Percentiles rank a stretch among this genome's conserved stretches.
These are phyloP conservation scores for Calonectria naviculata DNA, from an alignment of 2,329 filamentous ascomycete genomes.

Conservation along the genomic window DNA sequence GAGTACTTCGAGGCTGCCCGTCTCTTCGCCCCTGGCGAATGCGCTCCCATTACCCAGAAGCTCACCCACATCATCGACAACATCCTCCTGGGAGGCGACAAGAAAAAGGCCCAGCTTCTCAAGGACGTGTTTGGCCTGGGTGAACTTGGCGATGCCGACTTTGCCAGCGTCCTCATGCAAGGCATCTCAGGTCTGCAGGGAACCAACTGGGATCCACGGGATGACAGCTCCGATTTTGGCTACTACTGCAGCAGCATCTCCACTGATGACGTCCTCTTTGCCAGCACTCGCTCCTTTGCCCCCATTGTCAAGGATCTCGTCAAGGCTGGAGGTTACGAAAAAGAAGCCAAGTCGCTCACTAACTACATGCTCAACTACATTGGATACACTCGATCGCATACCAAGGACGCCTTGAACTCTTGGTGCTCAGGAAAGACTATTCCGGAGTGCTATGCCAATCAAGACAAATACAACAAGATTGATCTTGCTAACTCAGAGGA, in stretches of 20 bases:
- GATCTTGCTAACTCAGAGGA: conserved; percentile 31
- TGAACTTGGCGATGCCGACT: conserved; percentile 59
- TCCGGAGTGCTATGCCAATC: conserved; percentile 46
- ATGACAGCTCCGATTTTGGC: conserved; percentile 54
- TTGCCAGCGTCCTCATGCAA: conserved; percentile 54
- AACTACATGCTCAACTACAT: conserved; percentile 64
- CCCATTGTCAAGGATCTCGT: conserved; percentile 53
- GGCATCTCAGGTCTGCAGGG: conserved; percentile 58
- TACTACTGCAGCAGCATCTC: conserved; percentile 61
- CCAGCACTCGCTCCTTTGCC: conserved; percentile 49
- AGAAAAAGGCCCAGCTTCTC: conserved; percentile 58
- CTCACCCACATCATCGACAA: conserved; percentile 63
- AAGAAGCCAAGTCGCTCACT: conserved; percentile 50
- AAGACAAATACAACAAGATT: conserved; percentile 31
- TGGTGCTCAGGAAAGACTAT: conserved; percentile 40
- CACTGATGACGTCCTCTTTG: conserved; percentile 53
- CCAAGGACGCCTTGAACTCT: conserved; percentile 41
- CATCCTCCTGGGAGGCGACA: conserved; percentile 56
- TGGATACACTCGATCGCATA: conserved; percentile 51
- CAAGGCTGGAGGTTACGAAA: conserved; percentile 51
- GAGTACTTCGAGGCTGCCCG: conserved; percentile 65
- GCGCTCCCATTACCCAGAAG: conserved; percentile 72
- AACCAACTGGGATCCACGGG: conserved; percentile 65
- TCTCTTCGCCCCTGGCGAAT: conserved; percentile 65
- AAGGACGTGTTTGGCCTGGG: conserved; percentile 59